Evolutionary conservation across 2,329 filamentous ascomycete species (phyloP), one percentile per base, ranked within the genome.

Genomic region (Nemania bipapillata): DNA sequence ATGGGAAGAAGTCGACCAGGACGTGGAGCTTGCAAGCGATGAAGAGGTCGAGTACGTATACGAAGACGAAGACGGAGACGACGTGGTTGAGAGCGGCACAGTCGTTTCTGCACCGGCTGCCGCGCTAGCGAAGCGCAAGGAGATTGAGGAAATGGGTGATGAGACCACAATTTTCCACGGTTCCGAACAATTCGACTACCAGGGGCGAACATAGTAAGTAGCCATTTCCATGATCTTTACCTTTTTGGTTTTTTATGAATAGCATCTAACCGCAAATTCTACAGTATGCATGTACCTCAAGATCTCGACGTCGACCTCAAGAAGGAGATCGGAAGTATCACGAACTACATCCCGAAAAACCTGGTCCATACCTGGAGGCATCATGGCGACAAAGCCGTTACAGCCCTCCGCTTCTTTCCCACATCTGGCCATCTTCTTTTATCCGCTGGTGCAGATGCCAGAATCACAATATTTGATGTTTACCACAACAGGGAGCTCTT

Each of bases 281-380:
- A 6, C 28, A 70, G 68, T 79, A 97, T 99, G 95, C 96, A 99
- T 81, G 86, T 98, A 53, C 96, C 96, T 3, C 94, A 93, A 79
- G 94, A 97, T 79, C 83, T 97, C 81, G 92, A 93, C 77, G 85
- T 97, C 78, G 92, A 97, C 78, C 84, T 99, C 74, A 87, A 86
- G 72, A 96, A 96, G 81, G 93, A 96, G 69, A 80, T 86, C 52
- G 92, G 92, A 75, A 94, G 90, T 77, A 81, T 88, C 77, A 94
- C 94, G 78, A 98, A 97, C 80, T 99, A 89, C 78, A 93, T 96
- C 65, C 96, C 96, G 42, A 98, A 97, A 86, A 98, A 97, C 83
- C 86, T 96, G 74, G 86, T 98, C 54, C 91, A 97, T 78, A 92
- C 92, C 30, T 99, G 92, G 92, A 95, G 92, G 81, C 86, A 90